Evolutionary conservation across 768 basidiomycete genomes (phyloP).

Genomic region (Lactifluus echinatus): DNA sequence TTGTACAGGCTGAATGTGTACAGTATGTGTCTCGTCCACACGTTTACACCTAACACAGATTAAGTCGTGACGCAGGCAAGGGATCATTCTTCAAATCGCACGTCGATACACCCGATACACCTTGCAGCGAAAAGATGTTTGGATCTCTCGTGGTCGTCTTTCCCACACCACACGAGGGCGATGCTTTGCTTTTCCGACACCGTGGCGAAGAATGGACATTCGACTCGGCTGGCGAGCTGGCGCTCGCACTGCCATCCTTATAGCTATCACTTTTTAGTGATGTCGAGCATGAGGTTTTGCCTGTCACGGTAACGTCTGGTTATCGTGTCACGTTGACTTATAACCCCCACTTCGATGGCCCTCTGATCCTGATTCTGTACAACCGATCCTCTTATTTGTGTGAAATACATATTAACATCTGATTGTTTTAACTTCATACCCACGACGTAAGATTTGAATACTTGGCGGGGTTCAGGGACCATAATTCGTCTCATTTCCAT

Average conservation of each 20-base stretch:
- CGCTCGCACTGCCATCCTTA: slow-evolving; percentile 7
- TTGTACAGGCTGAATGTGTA: slow-evolving; percentile 42
- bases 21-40: slow-evolving; percentile 23
- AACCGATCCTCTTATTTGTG: no score
- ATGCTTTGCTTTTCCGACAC: slow-evolving; percentile 32
- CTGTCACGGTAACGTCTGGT: slow-evolving; percentile 34
- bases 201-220: slow-evolving; percentile 29
- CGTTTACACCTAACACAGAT: neutral
- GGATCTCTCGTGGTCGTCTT: slow-evolving; percentile 46
- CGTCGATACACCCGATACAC: slow-evolving; percentile 43
- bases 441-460: no score
- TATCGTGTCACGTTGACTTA: slow-evolving; percentile 39
- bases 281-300: slow-evolving; percentile 38
- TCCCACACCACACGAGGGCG: slow-evolving; percentile 40
- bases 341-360: slow-evolving; percentile 31
- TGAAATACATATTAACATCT: no score
- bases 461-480: no score
- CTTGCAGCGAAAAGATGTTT: slow-evolving; percentile 37
- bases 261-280: slow-evolving; percentile 38
- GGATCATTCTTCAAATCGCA: slow-evolving; percentile 44
- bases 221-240: slow-evolving; percentile 29
- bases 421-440: no score
- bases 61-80: slow-evolving; percentile 29
- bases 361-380: no score
- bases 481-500: no score